phyloP scores from a whole-genome alignment of 129 eudicot species.

The Solidago caesia region DNA sequence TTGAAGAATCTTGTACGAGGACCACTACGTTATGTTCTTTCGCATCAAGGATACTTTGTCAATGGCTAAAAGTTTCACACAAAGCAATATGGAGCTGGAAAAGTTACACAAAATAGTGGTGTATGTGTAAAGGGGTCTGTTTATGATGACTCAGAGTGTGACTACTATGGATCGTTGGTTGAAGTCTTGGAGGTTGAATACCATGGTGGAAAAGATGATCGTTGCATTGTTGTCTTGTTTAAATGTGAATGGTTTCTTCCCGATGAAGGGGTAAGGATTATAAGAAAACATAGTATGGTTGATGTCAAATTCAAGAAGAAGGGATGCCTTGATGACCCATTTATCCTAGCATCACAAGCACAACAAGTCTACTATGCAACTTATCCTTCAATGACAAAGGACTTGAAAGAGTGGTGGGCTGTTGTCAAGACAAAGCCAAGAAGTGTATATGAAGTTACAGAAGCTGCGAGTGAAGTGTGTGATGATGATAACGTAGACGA shows the following conservation, averaged over 20 bases:
- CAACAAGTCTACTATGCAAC: neutral
- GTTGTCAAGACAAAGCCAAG: neutral
- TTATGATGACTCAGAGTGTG: neutral
- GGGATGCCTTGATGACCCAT: neutral
- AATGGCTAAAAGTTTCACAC: constrained; percentile 11
- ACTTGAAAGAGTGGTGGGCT: neutral
- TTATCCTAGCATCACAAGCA: neutral
- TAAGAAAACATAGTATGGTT: neutral
- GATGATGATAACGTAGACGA: neutral
- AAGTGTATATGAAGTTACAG: neutral
- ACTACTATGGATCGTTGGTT: constrained; percentile 14
- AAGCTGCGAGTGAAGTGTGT: neutral
- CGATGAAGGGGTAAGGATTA: neutral
- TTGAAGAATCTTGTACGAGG: constrained; percentile 6
- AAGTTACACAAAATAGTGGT: neutral
- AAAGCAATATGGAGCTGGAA: neutral
- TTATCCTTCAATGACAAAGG: neutral
- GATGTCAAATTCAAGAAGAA: neutral
- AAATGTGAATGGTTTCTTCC: constrained; percentile 2
- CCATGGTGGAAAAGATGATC: neutral
- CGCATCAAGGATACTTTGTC: constrained; percentile 9
- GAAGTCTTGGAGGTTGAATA: constrained; percentile 12
- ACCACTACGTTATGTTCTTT: constrained; percentile 4
- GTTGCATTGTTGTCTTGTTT: neutral
- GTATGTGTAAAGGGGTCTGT: constrained; percentile 1